A percentile compares a stretch with the other conserved stretches of the same genome.
These are phyloP conservation scores for Solanum hybrid DNA, from an alignment of 305 asterid species.

Conservation along the genomic window DNA sequence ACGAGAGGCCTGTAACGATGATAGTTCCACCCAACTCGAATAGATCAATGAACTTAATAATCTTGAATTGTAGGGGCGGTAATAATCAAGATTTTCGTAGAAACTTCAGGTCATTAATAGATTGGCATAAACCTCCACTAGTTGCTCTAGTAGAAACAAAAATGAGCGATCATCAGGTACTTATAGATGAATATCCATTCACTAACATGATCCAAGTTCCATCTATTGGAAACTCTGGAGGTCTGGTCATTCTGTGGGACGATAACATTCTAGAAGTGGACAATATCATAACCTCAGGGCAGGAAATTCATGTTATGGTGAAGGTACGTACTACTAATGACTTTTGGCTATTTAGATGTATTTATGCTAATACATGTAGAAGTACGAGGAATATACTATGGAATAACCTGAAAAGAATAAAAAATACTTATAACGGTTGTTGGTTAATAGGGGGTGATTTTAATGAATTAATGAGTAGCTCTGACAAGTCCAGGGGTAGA, in stretches of 20 bases:
- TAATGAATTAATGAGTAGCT: not conserved
- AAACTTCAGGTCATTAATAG: not conserved
- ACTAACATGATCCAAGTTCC: not conserved
- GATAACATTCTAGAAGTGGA: not conserved
- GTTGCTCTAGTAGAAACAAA: not conserved
- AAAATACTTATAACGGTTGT: not conserved
- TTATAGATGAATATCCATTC: not conserved
- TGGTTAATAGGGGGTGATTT: not conserved
- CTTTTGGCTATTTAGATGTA: not conserved
- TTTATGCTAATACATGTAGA: not conserved
- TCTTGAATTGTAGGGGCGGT: not conserved
- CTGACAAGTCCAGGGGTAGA: not conserved
- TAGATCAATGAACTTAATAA: not conserved
- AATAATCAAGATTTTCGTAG: not conserved
- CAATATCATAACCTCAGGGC: not conserved
- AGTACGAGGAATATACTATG: not conserved
- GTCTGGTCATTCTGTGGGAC: not conserved
- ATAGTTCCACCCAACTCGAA: not conserved
- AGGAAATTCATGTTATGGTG: not conserved
- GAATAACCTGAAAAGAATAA: not conserved
- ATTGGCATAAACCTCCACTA: not conserved
- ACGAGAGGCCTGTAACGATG: not conserved
- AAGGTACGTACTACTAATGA: not conserved
- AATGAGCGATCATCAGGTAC: not conserved
- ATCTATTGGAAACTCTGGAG: not conserved